Conservation (phyloP, 140 eudicot species). For the Stevia rebaudiana region DNA sequence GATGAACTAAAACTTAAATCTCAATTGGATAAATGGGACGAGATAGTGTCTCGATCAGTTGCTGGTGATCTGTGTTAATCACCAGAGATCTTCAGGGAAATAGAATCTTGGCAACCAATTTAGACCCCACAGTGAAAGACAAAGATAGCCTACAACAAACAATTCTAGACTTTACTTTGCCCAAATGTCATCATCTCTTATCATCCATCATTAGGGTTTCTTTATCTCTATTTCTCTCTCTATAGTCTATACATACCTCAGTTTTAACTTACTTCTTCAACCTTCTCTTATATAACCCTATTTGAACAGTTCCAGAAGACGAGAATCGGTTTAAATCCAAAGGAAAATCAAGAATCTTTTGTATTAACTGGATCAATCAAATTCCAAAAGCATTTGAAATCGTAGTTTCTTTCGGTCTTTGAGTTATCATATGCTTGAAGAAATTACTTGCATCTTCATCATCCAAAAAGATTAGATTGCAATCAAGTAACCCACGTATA, state of each 20-base stretch:
- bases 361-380: neutral
- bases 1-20: neutral
- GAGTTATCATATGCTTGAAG: neutral
- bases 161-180: slow-evolving; percentile 21
- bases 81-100: slow-evolving; percentile 13
- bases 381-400: slow-evolving; percentile 8
- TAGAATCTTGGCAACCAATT: slow-evolving; percentile 45
- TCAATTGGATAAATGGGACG: neutral
- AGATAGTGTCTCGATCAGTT: slow-evolving; percentile 26
- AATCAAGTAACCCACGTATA: neutral
- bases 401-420: neutral
- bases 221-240: slow-evolving; percentile 20
- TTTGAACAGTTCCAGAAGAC: slow-evolving; percentile 5
- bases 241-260: neutral
- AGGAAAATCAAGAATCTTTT: slow-evolving; percentile 3
- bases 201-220: slow-evolving; percentile 68
- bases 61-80: slow-evolving; percentile 33
- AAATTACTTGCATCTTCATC: neutral
- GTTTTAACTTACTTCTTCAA: slow-evolving; percentile 8
- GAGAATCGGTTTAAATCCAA: slow-evolving; percentile 15
- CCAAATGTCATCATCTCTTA: slow-evolving; percentile 38
- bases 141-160: slow-evolving; percentile 25
- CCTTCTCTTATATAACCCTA: slow-evolving; percentile 34
- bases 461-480: neutral
- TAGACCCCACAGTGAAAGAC: slow-evolving; percentile 39